Percentiles rank a stretch among this genome's conserved stretches.
phyloP scores from a whole-genome alignment of 2,329 filamentous ascomycete species.

The Pyrenophora tritici-repentis region DNA sequence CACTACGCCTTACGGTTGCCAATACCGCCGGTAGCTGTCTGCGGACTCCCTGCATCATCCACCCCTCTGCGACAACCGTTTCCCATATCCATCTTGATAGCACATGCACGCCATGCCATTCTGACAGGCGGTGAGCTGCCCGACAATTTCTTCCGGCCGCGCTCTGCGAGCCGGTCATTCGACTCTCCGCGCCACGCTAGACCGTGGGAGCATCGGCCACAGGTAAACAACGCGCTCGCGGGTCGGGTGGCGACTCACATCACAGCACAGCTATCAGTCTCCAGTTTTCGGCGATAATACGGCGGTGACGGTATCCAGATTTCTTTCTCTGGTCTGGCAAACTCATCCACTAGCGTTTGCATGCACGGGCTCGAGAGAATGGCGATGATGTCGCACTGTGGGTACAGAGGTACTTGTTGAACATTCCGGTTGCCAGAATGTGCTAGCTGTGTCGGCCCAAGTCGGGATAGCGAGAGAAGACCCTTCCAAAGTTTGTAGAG shows the following conservation, averaged over 20 bases:
- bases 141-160: slow-evolving; percentile 29
- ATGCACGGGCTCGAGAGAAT: slow-evolving; percentile 24
- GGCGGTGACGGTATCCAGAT: slow-evolving; percentile 35
- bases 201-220: slow-evolving; percentile 24
- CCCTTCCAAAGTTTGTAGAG: slow-evolving; percentile 20
- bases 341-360: slow-evolving; percentile 28
- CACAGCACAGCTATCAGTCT: slow-evolving; percentile 23
- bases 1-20: slow-evolving; percentile 17
- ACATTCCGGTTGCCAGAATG: slow-evolving; percentile 13
- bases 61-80: slow-evolving; percentile 13
- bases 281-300: slow-evolving; percentile 31
- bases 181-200: slow-evolving; percentile 19
- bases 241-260: slow-evolving; percentile 32
- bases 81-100: slow-evolving; percentile 7
- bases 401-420: slow-evolving; percentile 36
- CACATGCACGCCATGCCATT: slow-evolving; percentile 10
- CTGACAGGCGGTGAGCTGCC: slow-evolving; percentile 19
- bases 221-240: slow-evolving; percentile 10
- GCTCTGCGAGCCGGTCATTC: slow-evolving; percentile 21
- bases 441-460: slow-evolving; percentile 25
- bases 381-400: slow-evolving; percentile 36
- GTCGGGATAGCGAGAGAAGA: slow-evolving; percentile 25
- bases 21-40: slow-evolving; percentile 13
- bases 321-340: slow-evolving; percentile 33
- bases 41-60: slow-evolving; percentile 14